These are phyloP conservation scores for Kodamaea anthophila DNA, from an alignment of 1,139 yeast species.

Conservation along the genomic window DNA sequence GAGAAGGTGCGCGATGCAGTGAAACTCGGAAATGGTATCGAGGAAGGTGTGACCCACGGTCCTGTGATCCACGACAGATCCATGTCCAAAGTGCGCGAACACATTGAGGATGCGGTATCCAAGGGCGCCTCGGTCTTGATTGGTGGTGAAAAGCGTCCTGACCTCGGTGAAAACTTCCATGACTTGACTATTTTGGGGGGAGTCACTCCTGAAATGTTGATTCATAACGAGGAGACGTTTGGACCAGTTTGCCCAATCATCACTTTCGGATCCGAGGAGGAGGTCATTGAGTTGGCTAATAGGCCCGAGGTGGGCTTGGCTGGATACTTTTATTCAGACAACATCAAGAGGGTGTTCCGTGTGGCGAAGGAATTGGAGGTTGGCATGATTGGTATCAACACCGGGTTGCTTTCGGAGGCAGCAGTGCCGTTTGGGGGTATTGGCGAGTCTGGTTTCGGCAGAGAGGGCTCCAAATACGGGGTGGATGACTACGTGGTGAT, in stretches of 20 bases:
- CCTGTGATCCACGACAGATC: conserved; percentile 39
- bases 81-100: conserved; percentile 34
- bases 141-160: conserved; percentile 35
- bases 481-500: conserved; percentile 39
- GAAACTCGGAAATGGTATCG: conserved; percentile 35
- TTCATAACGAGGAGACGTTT: conserved; percentile 39
- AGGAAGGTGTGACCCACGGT: conserved; percentile 39
- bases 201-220: conserved; percentile 36
- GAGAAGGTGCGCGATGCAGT: conserved; percentile 18
- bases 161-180: conserved; percentile 35
- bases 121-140: conserved; percentile 39
- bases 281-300: conserved; percentile 34
- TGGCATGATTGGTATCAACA: conserved; percentile 44
- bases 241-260: conserved; percentile 43
- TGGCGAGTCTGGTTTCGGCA: conserved; percentile 44
- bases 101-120: conserved; percentile 34
- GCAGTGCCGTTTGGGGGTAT: conserved; percentile 47
- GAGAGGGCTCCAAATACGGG: conserved; percentile 46
- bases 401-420: conserved; percentile 43
- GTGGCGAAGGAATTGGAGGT: conserved; percentile 37
- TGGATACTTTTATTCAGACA: conserved; percentile 37
- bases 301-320: conserved; percentile 41
- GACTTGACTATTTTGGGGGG: conserved; percentile 36
- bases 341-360: conserved; percentile 51
- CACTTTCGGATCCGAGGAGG: conserved; percentile 34